A percentile compares a stretch with the other conserved stretches of the same genome.
phyloP scores from a whole-genome alignment of 2,329 filamentous ascomycete genomes.

The Fusarium lateritium region DNA sequence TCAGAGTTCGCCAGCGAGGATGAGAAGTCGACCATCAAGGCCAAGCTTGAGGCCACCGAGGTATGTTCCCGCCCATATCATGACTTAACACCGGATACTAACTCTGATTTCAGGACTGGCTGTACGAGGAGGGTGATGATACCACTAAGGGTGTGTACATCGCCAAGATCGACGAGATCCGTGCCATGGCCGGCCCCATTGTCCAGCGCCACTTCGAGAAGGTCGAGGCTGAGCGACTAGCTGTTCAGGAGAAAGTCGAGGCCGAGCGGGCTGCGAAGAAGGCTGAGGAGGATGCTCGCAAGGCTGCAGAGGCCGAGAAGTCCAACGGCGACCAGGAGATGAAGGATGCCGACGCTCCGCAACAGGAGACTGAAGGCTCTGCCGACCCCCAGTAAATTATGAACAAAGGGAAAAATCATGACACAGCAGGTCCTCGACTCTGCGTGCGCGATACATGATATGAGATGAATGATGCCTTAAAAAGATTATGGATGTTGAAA shows the following conservation, averaged over 20 bases:
- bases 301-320: constrained; percentile 68
- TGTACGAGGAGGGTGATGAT: constrained; percentile 97
- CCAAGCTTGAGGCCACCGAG: constrained; percentile 87
- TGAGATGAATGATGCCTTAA: constrained; percentile 48
- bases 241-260: constrained; percentile 81
- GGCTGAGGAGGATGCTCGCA: constrained; percentile 69
- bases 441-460: constrained; percentile 29
- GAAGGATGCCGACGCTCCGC: constrained; percentile 71
- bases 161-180: constrained; percentile 96
- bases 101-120: constrained; percentile 82
- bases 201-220: constrained; percentile 97
- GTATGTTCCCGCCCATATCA: constrained; percentile 68
- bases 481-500: constrained; percentile 36
- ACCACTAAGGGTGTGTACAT: constrained; percentile 94
- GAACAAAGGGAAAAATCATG: constrained; percentile 5
- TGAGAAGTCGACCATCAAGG: constrained; percentile 89
- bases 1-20: constrained; percentile 90
- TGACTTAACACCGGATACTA: constrained; percentile 11
- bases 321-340: constrained; percentile 71
- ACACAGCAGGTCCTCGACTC: constrained; percentile 10
- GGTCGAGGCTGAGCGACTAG: constrained; percentile 87
- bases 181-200: constrained; percentile 89
- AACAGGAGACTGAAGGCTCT: constrained; percentile 65
- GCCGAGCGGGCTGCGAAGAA: constrained; percentile 85
- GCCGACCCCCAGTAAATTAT: constrained; percentile 55